These are phyloP conservation scores for Penicillium hesseltinei DNA, from an alignment of 2,329 filamentous ascomycete species.

Conservation along the genomic window DNA sequence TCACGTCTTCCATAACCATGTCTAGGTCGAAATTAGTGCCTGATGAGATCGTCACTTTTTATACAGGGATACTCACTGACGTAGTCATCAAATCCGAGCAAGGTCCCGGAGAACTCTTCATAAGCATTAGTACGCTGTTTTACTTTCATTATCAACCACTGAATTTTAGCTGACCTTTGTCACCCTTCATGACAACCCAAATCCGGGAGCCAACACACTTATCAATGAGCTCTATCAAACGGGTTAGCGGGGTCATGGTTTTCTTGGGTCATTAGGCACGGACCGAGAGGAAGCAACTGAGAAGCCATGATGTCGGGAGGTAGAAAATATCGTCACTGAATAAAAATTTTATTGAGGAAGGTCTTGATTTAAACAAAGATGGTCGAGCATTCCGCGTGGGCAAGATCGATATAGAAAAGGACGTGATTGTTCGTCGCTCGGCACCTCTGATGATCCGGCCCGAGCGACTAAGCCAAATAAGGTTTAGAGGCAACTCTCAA, in stretches of 20 bases:
- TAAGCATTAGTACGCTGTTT: conserved; percentile 13
- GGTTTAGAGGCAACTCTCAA: background rate
- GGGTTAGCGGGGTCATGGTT: conserved; percentile 24
- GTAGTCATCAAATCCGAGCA: conserved; percentile 97
- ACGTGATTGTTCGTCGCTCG: conserved; percentile 19
- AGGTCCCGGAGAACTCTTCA: conserved; percentile 88
- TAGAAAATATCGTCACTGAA: too few species aligned
- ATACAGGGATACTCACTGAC: conserved; percentile 73
- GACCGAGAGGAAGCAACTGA: conserved; percentile 71
- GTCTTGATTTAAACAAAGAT: background rate
- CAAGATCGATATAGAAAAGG: conserved; percentile 22
- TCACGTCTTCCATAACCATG: conserved; percentile 97
- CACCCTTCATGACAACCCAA: conserved; percentile 99
- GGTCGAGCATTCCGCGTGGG: conserved; percentile 5
- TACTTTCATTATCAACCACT: background rate
- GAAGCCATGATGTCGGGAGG: conserved; percentile 58
- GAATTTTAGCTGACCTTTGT: conserved; percentile 68
- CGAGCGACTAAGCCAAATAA: conserved; percentile 12
- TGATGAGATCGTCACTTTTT: conserved; percentile 9
- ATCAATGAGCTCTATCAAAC: conserved; percentile 81
- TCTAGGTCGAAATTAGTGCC: conserved; percentile 54
- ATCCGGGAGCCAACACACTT: conserved; percentile 97
- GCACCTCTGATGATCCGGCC: conserved; percentile 23
- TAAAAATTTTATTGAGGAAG: background rate
- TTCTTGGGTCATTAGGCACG: conserved; percentile 19